Conservation (phyloP, 192 early-diverging fungal genomes). For the Umbelopsis sp. region DNA sequence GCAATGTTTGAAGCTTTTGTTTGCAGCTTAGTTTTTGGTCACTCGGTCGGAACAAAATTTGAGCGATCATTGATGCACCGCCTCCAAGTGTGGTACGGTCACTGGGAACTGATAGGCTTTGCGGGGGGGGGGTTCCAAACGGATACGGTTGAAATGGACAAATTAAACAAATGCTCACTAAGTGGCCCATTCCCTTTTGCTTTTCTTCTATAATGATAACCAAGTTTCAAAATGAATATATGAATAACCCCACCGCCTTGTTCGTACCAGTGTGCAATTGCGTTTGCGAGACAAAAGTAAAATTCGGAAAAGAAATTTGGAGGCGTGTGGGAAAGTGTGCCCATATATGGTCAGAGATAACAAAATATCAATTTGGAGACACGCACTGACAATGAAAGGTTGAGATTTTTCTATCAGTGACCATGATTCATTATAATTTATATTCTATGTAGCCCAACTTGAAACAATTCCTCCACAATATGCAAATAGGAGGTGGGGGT, state of each 20-base stretch:
- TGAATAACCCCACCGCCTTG: too few species aligned
- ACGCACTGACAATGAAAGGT: conserved; percentile 2
- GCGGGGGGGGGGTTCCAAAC: neutral
- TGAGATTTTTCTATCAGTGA: neutral
- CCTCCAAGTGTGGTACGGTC: neutral
- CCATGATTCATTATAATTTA: neutral
- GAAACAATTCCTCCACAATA: conserved; percentile 11
- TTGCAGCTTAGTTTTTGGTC: neutral
- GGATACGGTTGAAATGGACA: neutral
- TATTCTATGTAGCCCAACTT: neutral
- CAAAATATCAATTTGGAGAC: neutral
- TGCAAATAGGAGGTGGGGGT: conserved; percentile 15
- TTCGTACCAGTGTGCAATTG: too few species aligned
- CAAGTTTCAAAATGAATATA: too few species aligned
- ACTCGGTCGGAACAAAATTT: neutral
- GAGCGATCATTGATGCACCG: neutral
- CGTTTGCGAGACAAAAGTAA: too few species aligned
- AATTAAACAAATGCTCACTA: neutral
- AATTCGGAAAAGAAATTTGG: neutral
- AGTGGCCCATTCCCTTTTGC: neutral
- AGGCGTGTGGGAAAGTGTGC: neutral
- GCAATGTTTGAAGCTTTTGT: neutral
- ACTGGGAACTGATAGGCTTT: neutral
- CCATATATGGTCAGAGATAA: neutral
- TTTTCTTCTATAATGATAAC: neutral